Percentiles rank a stretch among this genome's conserved stretches.
Conservation (phyloP, 352 stramenopile genomes). For the Pilasporangium apinafurcum region DNA sequence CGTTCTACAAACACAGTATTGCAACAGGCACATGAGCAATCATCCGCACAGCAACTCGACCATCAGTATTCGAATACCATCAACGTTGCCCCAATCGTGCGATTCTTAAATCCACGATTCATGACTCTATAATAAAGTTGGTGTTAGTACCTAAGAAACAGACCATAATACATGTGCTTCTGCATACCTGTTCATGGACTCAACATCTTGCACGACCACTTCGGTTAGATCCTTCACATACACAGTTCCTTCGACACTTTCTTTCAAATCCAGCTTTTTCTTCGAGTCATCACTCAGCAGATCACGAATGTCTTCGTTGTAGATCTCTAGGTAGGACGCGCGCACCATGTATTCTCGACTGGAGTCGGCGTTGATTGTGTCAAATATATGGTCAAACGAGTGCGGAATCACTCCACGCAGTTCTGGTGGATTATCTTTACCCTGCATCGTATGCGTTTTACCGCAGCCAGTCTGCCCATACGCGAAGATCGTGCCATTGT, state of each 20-base stretch:
- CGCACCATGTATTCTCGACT: slow-evolving; percentile 77
- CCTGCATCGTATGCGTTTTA: slow-evolving; percentile 86
- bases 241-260: slow-evolving; percentile 69
- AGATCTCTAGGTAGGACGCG: slow-evolving; percentile 93
- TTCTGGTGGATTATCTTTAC: slow-evolving; percentile 65
- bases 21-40: background rate
- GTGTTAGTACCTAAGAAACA: too few relatives aligned
- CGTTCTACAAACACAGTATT: slow-evolving; percentile 55
- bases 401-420: slow-evolving; percentile 76
- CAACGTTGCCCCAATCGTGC: slow-evolving; percentile 69
- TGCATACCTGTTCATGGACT: slow-evolving; percentile 61
- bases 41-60: background rate
- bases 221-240: slow-evolving; percentile 89
- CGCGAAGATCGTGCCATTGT: slow-evolving; percentile 90
- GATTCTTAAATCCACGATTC: slow-evolving; percentile 79
- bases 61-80: slow-evolving; percentile 20
- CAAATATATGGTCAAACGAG: slow-evolving; percentile 85
- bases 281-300: slow-evolving; percentile 76
- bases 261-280: slow-evolving; percentile 82
- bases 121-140: slow-evolving; percentile 41
- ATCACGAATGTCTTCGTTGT: slow-evolving; percentile 94
- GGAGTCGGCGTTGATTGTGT: slow-evolving; percentile 69
- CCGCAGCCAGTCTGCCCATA: slow-evolving; percentile 85
- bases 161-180: too few relatives aligned
- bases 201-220: slow-evolving; percentile 65